phyloP scores from a whole-genome alignment of 176 grass and related monocot genomes.

The Paspalum vaginatum region DNA sequence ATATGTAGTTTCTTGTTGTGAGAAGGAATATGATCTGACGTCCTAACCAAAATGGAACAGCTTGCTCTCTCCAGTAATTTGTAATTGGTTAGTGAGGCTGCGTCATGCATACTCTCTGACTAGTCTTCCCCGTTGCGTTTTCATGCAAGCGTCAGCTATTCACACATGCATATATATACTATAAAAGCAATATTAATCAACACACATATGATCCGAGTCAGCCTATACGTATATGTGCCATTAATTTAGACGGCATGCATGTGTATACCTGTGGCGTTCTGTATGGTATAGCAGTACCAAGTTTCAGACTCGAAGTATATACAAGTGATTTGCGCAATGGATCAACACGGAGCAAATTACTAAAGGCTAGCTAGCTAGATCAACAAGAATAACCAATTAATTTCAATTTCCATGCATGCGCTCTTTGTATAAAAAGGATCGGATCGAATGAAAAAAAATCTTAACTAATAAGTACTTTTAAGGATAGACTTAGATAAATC shows the following conservation, averaged over 20 bases:
- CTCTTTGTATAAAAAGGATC: too few species aligned
- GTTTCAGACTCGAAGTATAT: background rate
- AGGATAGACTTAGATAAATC: background rate
- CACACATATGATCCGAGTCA: constrained; percentile 1
- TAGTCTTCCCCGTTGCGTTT: background rate
- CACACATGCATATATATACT: background rate
- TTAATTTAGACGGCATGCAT: background rate
- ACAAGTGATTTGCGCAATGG: background rate
- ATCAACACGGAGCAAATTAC: background rate
- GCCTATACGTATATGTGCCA: background rate
- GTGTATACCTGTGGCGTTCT: background rate
- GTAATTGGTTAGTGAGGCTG: constrained; percentile 1
- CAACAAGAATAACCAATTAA: background rate
- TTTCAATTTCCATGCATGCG: background rate
- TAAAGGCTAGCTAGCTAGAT: too few species aligned
- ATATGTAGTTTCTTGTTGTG: background rate
- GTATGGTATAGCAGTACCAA: background rate
- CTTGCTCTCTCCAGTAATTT: background rate
- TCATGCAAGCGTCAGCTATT: background rate
- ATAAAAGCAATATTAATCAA: background rate
- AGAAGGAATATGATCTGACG: background rate
- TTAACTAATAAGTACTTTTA: too few species aligned
- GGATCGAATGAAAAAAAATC: too few species aligned
- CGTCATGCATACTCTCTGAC: constrained; percentile 19
- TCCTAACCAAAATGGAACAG: background rate